Base-by-base conservation (phyloP, 352 stramenopile species). In the Phytopythium aichiense region DNA sequence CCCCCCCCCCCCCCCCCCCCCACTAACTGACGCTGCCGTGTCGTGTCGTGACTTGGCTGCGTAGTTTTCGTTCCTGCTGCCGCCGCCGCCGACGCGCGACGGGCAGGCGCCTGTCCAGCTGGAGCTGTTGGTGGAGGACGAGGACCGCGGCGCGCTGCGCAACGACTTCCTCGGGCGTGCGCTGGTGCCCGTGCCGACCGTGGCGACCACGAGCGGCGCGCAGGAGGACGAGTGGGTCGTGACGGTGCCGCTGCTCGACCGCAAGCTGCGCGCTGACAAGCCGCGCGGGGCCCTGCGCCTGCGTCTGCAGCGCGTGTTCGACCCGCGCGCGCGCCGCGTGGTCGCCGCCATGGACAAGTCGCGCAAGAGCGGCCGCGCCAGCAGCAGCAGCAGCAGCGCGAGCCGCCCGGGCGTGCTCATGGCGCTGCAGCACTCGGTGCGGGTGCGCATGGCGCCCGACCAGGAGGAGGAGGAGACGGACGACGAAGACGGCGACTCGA, bases 81-180 rank as follows among this genome's bases (percentile, higher is more conserved):
- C 67, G 20, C 46, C 23, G 22, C n/a, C 45, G n/a, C 25, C 23
- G 23, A 35, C 33, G 23, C 46, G 46, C 46, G 33, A 48, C 0
- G 54, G 68, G 55, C 73, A 74, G 18, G 55, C 69, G 28, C 65
- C 57, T 9, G 81, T 51, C 8, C 46, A 77, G 61, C 69, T 92
- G 30, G 71, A 85, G 61, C 54, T 92, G 53, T 55, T 86, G 18
- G 75, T 82, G 22, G 83, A 90, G 46, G 83, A 90, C 50, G 76
- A 86, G 49, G 83, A 92, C 60, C 73, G 66, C 38, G 83, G 79
- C n/a, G 71, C 82, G 48, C 54, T 60, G 54, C 54, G 52, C 33
- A 90, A 92, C 65, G 83, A 92, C 67, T 84, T 92, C 56, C 52
- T 92, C 8, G 80, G 83, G 15, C 74, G 78, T 31, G 80, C 78